Base-by-base conservation (phyloP, 106 monocot genomes). In the Amphibolis antarctica region DNA sequence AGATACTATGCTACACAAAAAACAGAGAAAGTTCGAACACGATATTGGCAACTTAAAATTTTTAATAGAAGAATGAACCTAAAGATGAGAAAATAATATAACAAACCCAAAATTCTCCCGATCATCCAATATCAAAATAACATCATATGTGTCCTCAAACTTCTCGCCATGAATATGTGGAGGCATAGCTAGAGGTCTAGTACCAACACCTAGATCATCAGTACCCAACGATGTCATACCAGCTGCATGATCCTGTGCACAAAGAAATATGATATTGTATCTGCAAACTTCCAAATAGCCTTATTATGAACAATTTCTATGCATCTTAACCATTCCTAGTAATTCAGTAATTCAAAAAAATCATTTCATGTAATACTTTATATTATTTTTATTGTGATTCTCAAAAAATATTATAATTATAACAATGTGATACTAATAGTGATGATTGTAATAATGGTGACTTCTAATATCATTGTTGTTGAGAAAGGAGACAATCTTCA, bases 31-130 rank as follows among this genome's bases (percentile, higher is more conserved):
- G n/a, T n/a, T n/a, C n/a, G n/a, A n/a, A n/a, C 46, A 46, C 46
- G 14, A 46, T 46, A 10, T 46, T 10, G 46, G 9, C 9, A 14
- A 46, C 14, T 10, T 46, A n/a, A 49, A 49, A n/a, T 49, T 30
- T 26, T n/a, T n/a, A n/a, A n/a, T n/a, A n/a, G 1, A 49, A 46
- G n/a, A 59, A 36, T 66, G 44, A 42, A 67, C 5, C 13, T 18
- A 23, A 50, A 51, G 36, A 7, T 24, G 24, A 53, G 29, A 14
- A 48, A 4, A 55, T 22, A 43, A 64, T 46, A 18, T 65, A 25
- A 79, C 94, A 74, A 42, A 94, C 94, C 89, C 94, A 67, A 94
- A 94, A 31, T 84, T 83, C 64, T 94, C 94, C 20, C 94, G 83
- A 63, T 94, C 89, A 76, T 94, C 94, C 84, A 94, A 78, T 68